Base-by-base conservation (phyloP, 345 rosid species). In the Syzygium aromaticum region DNA sequence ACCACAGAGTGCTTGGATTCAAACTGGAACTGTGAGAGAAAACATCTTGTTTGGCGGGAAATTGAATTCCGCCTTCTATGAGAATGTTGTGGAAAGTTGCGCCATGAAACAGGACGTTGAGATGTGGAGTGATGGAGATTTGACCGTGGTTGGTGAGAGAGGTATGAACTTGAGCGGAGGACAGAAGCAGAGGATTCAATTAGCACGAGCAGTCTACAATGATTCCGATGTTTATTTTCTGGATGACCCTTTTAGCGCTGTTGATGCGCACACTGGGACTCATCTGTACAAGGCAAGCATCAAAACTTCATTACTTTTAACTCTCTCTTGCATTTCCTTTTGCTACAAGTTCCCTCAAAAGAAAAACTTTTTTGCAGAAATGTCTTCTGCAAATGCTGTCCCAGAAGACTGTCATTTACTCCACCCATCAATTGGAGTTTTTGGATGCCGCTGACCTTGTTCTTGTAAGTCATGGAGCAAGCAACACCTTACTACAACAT, bases 1-100 rank as follows among this genome's bases (percentile, higher is more conserved):
- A 52, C 93, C 99, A 21, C 99, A 95, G 88, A 94, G 95, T 54
- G 94, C 98, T 63, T 97, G 99, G 99, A 94, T 96, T 90, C 98
- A 94, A 87, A 95, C 98, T 3, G 96, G 99, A 40, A 96, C 94
- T 28, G 90, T 97, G 16, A 92, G 92, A 90, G 98, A 94, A 85
- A 97, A 97, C 83, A 92, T 97, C 61, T 49, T 96, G 90, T 96
- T 97, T 87, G 99, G 99, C 38, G 90, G 88, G 92, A 88, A 89
- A 28, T 91, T 93, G 94, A 84, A 93, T 51, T 77, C 92, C 6
- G 89, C 87, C 53, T 90, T 92, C 63, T 96, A 96, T 56, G 90
- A 93, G 85, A 90, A 85, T 82, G 97, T 96, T 56, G 61, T 97
- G 54, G 94, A 93, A 67, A 94, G 90, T 40, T 94, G 98, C 85